Evolutionary conservation across 2,329 filamentous ascomycete species (phyloP), one percentile per base, ranked within the genome.

Genomic region (Exophiala dermatitidis): DNA sequence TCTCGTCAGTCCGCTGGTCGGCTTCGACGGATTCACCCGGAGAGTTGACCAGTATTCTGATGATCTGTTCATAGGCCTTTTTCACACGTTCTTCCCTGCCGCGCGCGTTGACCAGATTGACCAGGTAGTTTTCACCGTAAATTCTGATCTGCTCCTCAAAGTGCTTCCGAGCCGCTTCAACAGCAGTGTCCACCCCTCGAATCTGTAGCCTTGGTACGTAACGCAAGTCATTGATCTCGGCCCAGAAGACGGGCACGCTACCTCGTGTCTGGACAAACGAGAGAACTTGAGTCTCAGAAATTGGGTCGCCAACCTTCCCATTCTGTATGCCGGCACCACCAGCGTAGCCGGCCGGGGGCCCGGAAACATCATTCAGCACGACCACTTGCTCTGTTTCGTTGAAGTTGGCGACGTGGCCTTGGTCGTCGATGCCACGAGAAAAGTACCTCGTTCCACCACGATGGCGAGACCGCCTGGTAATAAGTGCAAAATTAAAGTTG

Each of bases 381-480:
- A 95, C 78, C 33, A 93, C 77, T 68, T 98, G 93, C 68, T 98
- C 93, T 0, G 93, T 97, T 76, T 98, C 93, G 67, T 98, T 98
- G 78, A 91, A 98, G 69, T 98, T 98, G 61, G 93, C 89, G n/a
- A 93, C 93, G 68, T 97, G 83, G 28, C 93, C 93, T 57, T 93
- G 78, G 60, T 95, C 90, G 66, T 98, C 91, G 44, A 97, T 82
- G 48, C 93, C 93, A 60, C 93, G 84, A 1, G 93, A 94, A 68
- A 98, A 93, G 72, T 96, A 97, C 67, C 94, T 79, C 10, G 93
- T 97, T 42, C 93, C 93, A 34, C 85, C 90, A 58, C 91, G 82
- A 70, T 93, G 84, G 62, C 94, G 81, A 26, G 90, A 95, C 63
- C 93, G 82, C 58, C 93, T 81, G 29, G 91, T 95, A 64, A 97